phyloP scores from a whole-genome alignment of 2,329 filamentous ascomycete species.

The Penicillium brevicompactum region DNA sequence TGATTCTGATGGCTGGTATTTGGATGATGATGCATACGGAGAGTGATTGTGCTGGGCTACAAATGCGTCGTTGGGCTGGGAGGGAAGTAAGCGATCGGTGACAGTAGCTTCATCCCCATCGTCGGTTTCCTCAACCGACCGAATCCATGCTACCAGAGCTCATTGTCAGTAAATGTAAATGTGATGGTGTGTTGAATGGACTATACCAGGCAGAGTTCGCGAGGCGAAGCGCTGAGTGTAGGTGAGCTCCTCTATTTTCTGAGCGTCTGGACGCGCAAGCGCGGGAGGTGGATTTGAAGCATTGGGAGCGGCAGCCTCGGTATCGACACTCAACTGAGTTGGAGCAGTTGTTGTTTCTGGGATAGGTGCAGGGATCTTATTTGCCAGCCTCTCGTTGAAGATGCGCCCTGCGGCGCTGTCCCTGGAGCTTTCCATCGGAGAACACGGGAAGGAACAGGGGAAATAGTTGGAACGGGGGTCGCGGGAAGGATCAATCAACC shows the following conservation, averaged over 20 bases:
- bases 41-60: slow-evolving; percentile 51
- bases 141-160: slow-evolving; percentile 44
- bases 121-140: slow-evolving; percentile 41
- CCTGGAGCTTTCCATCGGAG: slow-evolving; percentile 23
- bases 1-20: slow-evolving; percentile 18
- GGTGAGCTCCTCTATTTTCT: slow-evolving; percentile 15
- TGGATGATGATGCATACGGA: slow-evolving; percentile 35
- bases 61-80: slow-evolving; percentile 41
- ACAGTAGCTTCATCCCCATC: slow-evolving; percentile 37
- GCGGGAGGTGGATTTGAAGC: slow-evolving; percentile 23
- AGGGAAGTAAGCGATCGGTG: slow-evolving; percentile 39
- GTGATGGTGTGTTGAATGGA: slow-evolving; percentile 3
- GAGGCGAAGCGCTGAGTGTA: slow-evolving; percentile 18
- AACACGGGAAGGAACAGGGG: not conserved
- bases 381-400: slow-evolving; percentile 24
- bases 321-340: slow-evolving; percentile 22
- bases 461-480: slow-evolving; percentile 10
- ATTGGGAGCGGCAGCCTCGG: slow-evolving; percentile 20
- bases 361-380: slow-evolving; percentile 20
- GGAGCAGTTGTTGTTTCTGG: slow-evolving; percentile 9
- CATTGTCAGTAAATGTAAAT: slow-evolving; percentile 9
- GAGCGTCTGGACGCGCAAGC: slow-evolving; percentile 21
- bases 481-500: slow-evolving; percentile 20
- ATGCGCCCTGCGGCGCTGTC: slow-evolving; percentile 17
- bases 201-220: slow-evolving; percentile 43